Base-by-base conservation (phyloP, 2,329 filamentous ascomycete genomes). In the Calonectria honghensis region DNA sequence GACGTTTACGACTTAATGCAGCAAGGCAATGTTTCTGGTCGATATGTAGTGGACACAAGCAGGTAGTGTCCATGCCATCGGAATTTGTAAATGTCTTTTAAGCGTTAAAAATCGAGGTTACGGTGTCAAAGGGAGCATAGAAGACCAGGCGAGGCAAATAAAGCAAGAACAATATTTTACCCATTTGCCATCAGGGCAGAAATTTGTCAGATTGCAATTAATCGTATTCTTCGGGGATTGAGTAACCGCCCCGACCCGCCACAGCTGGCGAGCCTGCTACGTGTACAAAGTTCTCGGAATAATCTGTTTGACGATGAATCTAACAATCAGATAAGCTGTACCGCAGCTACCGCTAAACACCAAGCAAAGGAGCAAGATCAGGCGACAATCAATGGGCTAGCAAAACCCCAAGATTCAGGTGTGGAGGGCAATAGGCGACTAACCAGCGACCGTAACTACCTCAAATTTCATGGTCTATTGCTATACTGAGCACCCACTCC, bases 11-110 rank as follows among this genome's bases (percentile, higher is more conserved):
- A 95, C 59, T 83, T 95, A 79, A 93, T 94, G 92, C 83, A 90
- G 75, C 86, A 90, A 79, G 91, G 91, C 78, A 90, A 92, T 83
- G 91, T 96, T 82, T 91, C 90, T 20, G 94, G 94, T 63, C 90
- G 94, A 76, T 95, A 94, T 82, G 94, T 96, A 45, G 88, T 96
- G 70, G 94, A 96, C 82, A 94, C 91, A 10, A 91, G 89, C 82
- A 90, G 87, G 84, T 93, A 88, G 63, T 9, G 4, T 39, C 27
- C 18, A 45, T 27, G 18, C 37, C 32, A 41, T 48, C 4, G 5
- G 18, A 64, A 48, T 48, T 20, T 64, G n/a, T 10, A 24, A 48
- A 13, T 48, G 20, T 48, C 1, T 48, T 48, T 48, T 13, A 9
- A 48, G 45, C 45, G 20, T 48, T 24, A 3, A 24, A 48, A 24